These are phyloP conservation scores for Prunus dulcis DNA, from an alignment of 306 rosid species.

Conservation along the genomic window DNA sequence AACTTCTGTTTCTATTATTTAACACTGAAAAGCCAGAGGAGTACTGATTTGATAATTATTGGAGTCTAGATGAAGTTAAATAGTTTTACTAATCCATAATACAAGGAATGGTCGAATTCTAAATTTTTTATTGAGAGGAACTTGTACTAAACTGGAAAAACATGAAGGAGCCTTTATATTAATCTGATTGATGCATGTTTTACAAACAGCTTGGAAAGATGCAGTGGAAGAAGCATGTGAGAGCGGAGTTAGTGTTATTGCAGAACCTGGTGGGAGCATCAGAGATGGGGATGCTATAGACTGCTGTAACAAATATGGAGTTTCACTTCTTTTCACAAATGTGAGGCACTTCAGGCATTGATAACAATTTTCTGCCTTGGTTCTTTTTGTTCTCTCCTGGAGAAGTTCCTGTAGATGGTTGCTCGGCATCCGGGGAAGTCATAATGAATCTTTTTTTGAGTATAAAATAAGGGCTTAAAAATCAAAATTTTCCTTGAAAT, in stretches of 20 bases:
- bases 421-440: not conserved
- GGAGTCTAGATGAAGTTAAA: not conserved
- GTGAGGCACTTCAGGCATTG: slow-evolving; percentile 91
- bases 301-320: slow-evolving; percentile 85
- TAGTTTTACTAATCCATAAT: no score
- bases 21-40: not conserved
- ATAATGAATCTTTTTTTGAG: not conserved
- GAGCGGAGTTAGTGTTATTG: slow-evolving; percentile 63
- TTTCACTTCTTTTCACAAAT: slow-evolving; percentile 75
- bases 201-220: slow-evolving; percentile 86
- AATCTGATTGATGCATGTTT: slow-evolving; percentile 10
- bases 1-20: not conserved
- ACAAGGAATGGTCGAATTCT: no score
- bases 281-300: slow-evolving; percentile 84
- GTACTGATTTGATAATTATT: not conserved
- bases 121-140: not conserved
- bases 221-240: slow-evolving; percentile 96
- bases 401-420: not conserved
- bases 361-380: not conserved
- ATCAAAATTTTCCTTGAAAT: no score
- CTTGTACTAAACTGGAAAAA: not conserved
- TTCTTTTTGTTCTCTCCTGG: not conserved
- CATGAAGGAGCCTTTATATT: not conserved
- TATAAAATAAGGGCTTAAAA: no score
- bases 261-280: slow-evolving; percentile 89